Percentiles rank a stretch among this genome's conserved stretches.
phyloP scores from a whole-genome alignment of 129 eudicot species.

The Tanacetum coccineum region DNA sequence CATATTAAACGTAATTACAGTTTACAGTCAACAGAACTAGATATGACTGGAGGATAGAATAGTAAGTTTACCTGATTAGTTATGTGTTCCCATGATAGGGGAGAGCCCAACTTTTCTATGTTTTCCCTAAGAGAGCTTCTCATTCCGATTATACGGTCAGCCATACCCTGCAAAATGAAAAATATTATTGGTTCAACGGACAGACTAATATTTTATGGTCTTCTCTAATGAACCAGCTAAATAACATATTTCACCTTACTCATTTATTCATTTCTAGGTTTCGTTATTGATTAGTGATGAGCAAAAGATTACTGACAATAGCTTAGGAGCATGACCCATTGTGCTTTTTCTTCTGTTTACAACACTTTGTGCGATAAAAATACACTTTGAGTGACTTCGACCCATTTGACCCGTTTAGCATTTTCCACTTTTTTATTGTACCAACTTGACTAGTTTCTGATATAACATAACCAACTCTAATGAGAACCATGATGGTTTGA shows the following conservation, averaged over 20 bases:
- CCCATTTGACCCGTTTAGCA: not conserved
- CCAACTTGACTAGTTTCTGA: no score
- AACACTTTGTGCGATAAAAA: no score
- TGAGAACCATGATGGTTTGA: not conserved
- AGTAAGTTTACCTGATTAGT: slow-evolving; percentile 67
- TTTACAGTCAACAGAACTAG: not conserved
- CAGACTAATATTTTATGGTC: not conserved
- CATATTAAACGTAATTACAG: not conserved
- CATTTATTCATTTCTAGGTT: not conserved
- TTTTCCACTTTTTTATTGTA: no score
- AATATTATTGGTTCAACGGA: not conserved
- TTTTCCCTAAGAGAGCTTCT: slow-evolving; percentile 75
- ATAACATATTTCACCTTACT: not conserved
- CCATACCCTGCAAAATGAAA: slow-evolving; percentile 64
- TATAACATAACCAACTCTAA: not conserved
- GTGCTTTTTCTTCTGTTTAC: no score
- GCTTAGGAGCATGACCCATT: no score
- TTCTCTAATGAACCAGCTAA: not conserved
- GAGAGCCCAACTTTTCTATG: slow-evolving; percentile 80
- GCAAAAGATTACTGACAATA: no score
- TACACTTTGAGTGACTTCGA: not conserved
- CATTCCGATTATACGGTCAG: slow-evolving; percentile 96
- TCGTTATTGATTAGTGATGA: no score
- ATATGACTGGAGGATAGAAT: not conserved
- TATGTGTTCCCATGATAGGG: slow-evolving; percentile 92